phyloP scores from a whole-genome alignment of 768 basidiomycete genomes.

The Lactifluus volemus region DNA sequence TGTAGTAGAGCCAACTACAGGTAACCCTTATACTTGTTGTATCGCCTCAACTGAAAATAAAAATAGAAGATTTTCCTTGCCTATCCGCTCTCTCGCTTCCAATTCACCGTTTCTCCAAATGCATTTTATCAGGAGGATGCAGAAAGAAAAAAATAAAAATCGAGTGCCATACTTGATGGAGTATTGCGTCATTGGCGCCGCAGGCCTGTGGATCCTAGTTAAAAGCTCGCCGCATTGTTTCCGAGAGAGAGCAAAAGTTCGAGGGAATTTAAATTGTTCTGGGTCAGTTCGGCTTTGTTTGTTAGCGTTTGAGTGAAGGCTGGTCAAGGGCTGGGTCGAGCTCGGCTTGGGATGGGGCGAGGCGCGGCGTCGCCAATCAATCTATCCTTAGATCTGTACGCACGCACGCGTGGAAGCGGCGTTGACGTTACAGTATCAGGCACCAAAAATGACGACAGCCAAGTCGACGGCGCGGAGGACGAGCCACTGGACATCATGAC shows the following conservation, averaged over 20 bases:
- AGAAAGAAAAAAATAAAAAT: not conserved
- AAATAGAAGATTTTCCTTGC: not conserved
- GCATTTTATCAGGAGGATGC: not conserved
- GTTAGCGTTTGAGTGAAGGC: not conserved
- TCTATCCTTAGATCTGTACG: not conserved
- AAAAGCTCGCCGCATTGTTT: not conserved
- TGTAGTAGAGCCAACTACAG: no score
- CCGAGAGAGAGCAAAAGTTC: not conserved
- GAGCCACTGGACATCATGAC: not conserved
- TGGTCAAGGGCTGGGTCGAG: slow-evolving; percentile 6
- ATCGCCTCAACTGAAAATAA: not conserved
- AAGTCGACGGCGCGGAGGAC: not conserved
- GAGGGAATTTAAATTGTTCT: not conserved
- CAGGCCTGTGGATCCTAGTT: not conserved
- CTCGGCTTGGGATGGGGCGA: slow-evolving; percentile 1
- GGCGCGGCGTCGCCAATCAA: slow-evolving; percentile 3
- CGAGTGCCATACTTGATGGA: not conserved
- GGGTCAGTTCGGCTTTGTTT: not conserved
- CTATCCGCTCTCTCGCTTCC: not conserved
- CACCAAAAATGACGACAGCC: slow-evolving; percentile 1
- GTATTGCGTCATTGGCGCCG: not conserved
- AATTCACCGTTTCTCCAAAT: not conserved
- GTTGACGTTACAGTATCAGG: not conserved
- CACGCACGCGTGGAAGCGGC: not conserved
- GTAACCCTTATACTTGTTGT: not conserved